A percentile compares a stretch with the other conserved stretches of the same genome.
phyloP scores from a whole-genome alignment of 2,329 filamentous ascomycete genomes.

The Claviceps sp. region DNA sequence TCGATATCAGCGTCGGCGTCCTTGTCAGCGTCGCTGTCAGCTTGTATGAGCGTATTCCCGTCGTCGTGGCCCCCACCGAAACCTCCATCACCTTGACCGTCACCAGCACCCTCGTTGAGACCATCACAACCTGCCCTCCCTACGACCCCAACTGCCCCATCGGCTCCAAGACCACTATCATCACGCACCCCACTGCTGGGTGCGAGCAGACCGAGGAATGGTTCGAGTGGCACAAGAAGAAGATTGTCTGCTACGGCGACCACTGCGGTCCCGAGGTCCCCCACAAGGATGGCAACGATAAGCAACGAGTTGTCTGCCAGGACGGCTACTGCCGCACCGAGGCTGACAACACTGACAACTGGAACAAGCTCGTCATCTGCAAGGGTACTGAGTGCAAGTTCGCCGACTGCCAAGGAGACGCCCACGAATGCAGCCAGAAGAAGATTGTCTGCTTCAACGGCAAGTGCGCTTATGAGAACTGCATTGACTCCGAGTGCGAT shows the following conservation, averaged over 20 bases:
- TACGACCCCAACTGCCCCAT: conserved; percentile 13
- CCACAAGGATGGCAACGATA: conserved; percentile 13
- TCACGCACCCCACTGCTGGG: conserved; percentile 11
- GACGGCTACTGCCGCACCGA: conserved; percentile 16
- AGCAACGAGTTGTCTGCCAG: conserved; percentile 20
- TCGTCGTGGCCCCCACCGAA: not conserved
- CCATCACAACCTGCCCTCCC: conserved; percentile 17
- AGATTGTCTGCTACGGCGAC: conserved; percentile 22
- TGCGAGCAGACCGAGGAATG: conserved; percentile 1
- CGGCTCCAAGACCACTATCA: conserved; percentile 11
- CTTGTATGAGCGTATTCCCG: conserved; percentile 1
- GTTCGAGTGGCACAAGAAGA: conserved; percentile 15
- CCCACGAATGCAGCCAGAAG: conserved; percentile 12
- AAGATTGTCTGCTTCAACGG: conserved; percentile 22
- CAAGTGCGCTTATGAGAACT: conserved; percentile 17
- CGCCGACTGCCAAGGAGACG: conserved; percentile 9
- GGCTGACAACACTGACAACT: conserved; percentile 12
- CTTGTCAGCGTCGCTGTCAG: not conserved
- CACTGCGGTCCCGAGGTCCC: conserved; percentile 18
- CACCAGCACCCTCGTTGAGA: conserved; percentile 14
- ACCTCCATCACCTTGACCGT: conserved; percentile 13
- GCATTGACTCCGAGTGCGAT: conserved; percentile 16
- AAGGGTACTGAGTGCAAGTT: conserved; percentile 16
- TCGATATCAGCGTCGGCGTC: no score
- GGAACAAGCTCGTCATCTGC: conserved; percentile 18